Base-by-base conservation (phyloP, 108 stramenopile species). In the Conticribra weissflogii region DNA sequence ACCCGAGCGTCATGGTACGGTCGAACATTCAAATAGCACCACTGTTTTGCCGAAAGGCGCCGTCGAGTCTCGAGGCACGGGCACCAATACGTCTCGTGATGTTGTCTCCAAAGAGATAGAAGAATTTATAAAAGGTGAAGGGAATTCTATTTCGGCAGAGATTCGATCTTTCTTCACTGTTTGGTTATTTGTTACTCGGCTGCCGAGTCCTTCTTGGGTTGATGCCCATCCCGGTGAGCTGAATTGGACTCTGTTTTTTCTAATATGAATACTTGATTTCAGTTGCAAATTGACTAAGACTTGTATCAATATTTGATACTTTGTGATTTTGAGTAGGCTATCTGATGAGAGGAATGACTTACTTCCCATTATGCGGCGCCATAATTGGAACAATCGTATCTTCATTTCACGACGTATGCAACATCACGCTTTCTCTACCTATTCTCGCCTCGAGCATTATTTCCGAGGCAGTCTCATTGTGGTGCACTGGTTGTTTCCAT, bases 401-500 rank as follows among this genome's bases (percentile, higher is more conserved):
- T 0, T 52, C 67, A 2, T 50, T 78, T 23, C 82, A 80, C 58
- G 89, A 90, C 55, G 30, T 82, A 16, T 48, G 56, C 1, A 19
- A 33, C n/a, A 16, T 58, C 3, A 53, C 83, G 1, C 25, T 85
- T 24, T 70, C 56, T 8, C 66, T 93, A 29, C 86, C 84, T 30
- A 14, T 74, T 21, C 50, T 61, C 1, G 67, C 79, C 24, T 60
- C 87, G 8, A 67, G 66, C 30, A 67, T 67, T 17, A 67, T 67
- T 3, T 67, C 66, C n/a, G 66, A 67, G 30, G 66, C 23, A 71
- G 62, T 16, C 52, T 84, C 41, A 44, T 61, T 48, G 50, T 86
- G 32, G 78, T 60, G 88, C 0, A 94, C 88, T 22, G 89, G 89
- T 4, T 90, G 86, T 60, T 89, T 94, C 46, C 92, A 91, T 52